phyloP scores from a whole-genome alignment of 768 basidiomycete genomes.

The Scleroderma citrinum region DNA sequence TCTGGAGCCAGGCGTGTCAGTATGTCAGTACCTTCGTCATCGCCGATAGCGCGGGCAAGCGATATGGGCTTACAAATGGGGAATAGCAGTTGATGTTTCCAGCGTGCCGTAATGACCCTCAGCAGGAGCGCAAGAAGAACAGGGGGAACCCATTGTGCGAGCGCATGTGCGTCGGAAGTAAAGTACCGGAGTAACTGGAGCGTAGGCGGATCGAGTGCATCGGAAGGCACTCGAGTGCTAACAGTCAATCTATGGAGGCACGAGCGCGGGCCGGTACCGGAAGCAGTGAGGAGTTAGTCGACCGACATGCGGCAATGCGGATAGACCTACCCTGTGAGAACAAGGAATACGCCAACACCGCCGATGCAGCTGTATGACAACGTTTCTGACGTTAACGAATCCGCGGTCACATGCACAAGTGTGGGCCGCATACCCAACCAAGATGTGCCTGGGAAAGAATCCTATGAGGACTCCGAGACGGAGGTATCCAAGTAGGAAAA shows the following conservation, averaged over 20 bases:
- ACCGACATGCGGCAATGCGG: not conserved
- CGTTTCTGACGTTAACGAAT: not conserved
- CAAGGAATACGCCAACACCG: slow-evolving; percentile 91
- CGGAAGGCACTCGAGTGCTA: slow-evolving; percentile 74
- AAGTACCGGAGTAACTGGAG: slow-evolving; percentile 62
- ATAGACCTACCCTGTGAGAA: slow-evolving; percentile 72
- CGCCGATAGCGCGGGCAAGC: slow-evolving; percentile 11
- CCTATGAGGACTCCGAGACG: slow-evolving; percentile 82
- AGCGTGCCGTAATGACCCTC: slow-evolving; percentile 72
- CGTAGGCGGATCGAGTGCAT: slow-evolving; percentile 60
- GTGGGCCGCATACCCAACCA: slow-evolving; percentile 67
- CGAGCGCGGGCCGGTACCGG: no score
- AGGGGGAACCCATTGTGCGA: slow-evolving; percentile 77
- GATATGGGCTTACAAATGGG: slow-evolving; percentile 59
- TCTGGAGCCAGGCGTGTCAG: slow-evolving; percentile 38
- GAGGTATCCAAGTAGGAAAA: slow-evolving; percentile 81
- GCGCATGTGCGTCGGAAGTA: slow-evolving; percentile 55
- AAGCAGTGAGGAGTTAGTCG: not conserved
- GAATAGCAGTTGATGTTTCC: slow-evolving; percentile 86
- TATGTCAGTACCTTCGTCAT: no score
- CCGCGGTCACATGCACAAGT: not conserved
- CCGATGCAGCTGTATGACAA: slow-evolving; percentile 63
- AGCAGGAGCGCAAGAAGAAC: slow-evolving; percentile 70
- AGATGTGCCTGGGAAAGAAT: slow-evolving; percentile 94
- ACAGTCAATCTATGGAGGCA: slow-evolving; percentile 63